Percentiles rank a stretch among this genome's conserved stretches.
Conservation (phyloP, 345 rosid species). For the Lenwebbia sp. region DNA sequence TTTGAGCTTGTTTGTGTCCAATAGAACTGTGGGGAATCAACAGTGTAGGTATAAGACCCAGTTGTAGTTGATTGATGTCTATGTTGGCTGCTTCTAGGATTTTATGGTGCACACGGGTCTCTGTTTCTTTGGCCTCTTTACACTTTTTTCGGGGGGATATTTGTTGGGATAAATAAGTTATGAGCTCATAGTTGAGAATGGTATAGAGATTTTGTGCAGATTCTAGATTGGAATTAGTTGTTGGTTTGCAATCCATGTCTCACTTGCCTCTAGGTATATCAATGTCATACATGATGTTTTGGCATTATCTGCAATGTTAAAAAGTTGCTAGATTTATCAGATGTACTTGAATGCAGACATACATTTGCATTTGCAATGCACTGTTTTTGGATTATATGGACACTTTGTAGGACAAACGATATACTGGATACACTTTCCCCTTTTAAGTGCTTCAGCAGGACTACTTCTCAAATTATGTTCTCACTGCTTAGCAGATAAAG, state of each 20-base stretch:
- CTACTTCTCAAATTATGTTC: not conserved
- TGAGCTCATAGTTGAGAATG: not conserved
- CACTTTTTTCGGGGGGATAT: not conserved
- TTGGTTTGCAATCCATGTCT: not conserved
- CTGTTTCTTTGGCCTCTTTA: not conserved
- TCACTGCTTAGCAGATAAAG: not conserved
- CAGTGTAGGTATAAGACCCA: constrained; percentile 49
- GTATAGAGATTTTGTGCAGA: not conserved
- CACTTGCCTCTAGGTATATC: not conserved
- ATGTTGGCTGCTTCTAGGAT: not conserved
- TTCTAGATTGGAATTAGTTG: not conserved
- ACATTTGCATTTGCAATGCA: not conserved
- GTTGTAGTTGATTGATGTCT: constrained; percentile 19
- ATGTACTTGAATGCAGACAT: not conserved
- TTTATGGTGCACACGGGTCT: not conserved
- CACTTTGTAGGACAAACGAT: not conserved
- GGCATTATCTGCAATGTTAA: not conserved
- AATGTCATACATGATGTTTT: not conserved
- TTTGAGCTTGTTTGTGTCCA: constrained; percentile 25
- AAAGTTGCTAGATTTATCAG: not conserved
- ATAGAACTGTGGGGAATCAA: constrained; percentile 33
- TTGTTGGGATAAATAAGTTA: not conserved
- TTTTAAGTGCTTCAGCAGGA: not conserved
- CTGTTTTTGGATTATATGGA: not conserved
- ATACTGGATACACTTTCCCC: not conserved